These are phyloP conservation scores for Aspergillus sp. DNA, from an alignment of 2,329 filamentous ascomycete genomes.

Conservation along the genomic window DNA sequence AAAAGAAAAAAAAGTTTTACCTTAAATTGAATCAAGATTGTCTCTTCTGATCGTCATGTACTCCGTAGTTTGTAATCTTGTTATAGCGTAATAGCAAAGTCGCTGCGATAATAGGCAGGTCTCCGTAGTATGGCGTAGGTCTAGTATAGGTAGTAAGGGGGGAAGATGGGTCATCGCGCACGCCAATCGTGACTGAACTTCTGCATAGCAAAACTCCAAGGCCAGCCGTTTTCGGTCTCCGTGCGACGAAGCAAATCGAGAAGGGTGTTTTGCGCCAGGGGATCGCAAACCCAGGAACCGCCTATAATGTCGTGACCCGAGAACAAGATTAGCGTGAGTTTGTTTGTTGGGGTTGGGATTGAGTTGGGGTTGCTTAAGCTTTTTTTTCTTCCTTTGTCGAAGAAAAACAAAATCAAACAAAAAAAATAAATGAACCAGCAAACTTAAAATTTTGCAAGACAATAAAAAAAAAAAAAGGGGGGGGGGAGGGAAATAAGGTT, in stretches of 20 bases:
- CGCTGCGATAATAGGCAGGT: no score
- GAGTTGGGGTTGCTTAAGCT: background rate
- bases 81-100: no score
- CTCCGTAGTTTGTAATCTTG: no score
- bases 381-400: background rate
- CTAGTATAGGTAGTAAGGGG: background rate
- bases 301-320: constrained; percentile 15
- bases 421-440: background rate
- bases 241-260: constrained; percentile 23
- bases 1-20: no score
- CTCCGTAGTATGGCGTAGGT: no score
- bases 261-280: constrained; percentile 23
- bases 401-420: background rate
- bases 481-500: background rate
- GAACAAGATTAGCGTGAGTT: background rate
- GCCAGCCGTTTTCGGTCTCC: constrained; percentile 23
- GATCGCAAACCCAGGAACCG: constrained; percentile 32
- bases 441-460: background rate
- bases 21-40: background rate
- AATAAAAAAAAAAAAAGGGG: background rate
- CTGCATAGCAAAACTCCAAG: constrained; percentile 22
- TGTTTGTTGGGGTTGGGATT: background rate
- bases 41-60: background rate
- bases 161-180: background rate
- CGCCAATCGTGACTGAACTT: constrained; percentile 20